Conservation (phyloP, 306 rosid species). For the Aeschynomene evenia region DNA sequence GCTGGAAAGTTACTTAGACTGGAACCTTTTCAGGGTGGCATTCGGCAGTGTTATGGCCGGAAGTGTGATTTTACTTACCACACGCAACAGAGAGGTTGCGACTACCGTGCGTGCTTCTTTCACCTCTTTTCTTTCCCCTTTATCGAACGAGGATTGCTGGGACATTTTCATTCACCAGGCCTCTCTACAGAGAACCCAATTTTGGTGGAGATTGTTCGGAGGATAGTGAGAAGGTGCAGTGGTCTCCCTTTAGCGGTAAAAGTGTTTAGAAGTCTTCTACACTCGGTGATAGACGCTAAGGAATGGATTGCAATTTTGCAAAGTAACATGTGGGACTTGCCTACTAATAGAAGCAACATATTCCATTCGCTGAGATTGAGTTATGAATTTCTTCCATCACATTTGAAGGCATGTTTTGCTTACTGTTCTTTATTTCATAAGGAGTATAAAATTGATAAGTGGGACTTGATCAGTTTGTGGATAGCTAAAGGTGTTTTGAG, state of each 20-base stretch:
- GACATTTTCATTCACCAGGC: not conserved
- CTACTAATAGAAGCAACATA: not conserved
- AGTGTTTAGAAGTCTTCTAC: not conserved
- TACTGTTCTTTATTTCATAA: constrained; percentile 26
- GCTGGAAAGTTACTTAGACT: not conserved
- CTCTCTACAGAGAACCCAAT: not conserved
- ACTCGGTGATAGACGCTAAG: not conserved
- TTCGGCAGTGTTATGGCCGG: not conserved
- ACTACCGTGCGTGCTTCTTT: not conserved
- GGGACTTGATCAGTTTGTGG: constrained; percentile 26
- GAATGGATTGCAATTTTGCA: not conserved
- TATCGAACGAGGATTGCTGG: not conserved
- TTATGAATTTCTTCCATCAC: constrained; percentile 2
- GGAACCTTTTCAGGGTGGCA: not conserved
- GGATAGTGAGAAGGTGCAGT: not conserved
- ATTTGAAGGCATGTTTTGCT: constrained; percentile 14
- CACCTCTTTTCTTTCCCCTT: not conserved
- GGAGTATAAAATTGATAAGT: not conserved
- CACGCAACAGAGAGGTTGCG: not conserved
- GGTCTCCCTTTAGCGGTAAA: constrained; percentile 12
- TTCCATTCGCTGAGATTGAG: not conserved
- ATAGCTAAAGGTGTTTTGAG: constrained; percentile 41
- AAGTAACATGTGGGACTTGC: constrained; percentile 9
- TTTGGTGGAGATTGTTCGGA: not conserved
- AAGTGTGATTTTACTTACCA: not conserved